phyloP scores from a whole-genome alignment of 164 flowering plant genomes.

The Magnolia officinalis region DNA sequence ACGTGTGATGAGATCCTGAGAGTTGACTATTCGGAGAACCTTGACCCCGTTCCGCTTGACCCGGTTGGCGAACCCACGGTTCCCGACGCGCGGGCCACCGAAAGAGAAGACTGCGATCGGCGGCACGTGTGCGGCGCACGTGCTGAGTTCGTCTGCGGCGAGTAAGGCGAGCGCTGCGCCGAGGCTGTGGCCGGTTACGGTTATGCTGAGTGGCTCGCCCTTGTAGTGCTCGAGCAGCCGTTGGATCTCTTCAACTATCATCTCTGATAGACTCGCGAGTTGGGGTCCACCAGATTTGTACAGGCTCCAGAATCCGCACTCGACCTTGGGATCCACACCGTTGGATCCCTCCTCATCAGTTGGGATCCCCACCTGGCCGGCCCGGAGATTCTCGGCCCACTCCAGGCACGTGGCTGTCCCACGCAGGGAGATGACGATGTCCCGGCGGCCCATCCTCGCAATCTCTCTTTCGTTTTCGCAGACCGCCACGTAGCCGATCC shows the following conservation, averaged over 20 bases:
- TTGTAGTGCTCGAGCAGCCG: constrained; percentile 53
- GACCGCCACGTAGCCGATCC: constrained; percentile 92
- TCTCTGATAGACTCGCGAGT: constrained; percentile 56
- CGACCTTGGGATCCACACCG: constrained; percentile 43
- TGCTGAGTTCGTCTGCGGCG: constrained; percentile 67
- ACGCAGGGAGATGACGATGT: constrained; percentile 79
- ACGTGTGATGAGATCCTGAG: constrained; percentile 67
- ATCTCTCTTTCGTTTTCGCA: constrained; percentile 77
- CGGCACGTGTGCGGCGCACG: constrained; percentile 33
- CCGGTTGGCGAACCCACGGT: constrained; percentile 48
- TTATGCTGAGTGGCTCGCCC: constrained; percentile 73
- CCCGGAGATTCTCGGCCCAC: constrained; percentile 87
- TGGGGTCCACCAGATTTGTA: constrained; percentile 52
- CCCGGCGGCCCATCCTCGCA: constrained; percentile 84
- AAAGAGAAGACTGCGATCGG: constrained; percentile 82
- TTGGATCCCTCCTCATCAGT: neutral
- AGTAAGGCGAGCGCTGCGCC: constrained; percentile 81
- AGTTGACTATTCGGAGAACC: constrained; percentile 79
- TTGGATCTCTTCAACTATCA: constrained; percentile 46
- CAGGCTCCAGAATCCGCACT: constrained; percentile 71
- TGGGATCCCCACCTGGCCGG: constrained; percentile 28
- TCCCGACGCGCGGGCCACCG: constrained; percentile 89
- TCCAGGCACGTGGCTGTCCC: constrained; percentile 94
- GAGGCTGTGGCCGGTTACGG: constrained; percentile 88
- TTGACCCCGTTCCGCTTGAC: constrained; percentile 53